Base-by-base conservation (phyloP, 129 eudicot genomes). In the Tagetes patula region DNA sequence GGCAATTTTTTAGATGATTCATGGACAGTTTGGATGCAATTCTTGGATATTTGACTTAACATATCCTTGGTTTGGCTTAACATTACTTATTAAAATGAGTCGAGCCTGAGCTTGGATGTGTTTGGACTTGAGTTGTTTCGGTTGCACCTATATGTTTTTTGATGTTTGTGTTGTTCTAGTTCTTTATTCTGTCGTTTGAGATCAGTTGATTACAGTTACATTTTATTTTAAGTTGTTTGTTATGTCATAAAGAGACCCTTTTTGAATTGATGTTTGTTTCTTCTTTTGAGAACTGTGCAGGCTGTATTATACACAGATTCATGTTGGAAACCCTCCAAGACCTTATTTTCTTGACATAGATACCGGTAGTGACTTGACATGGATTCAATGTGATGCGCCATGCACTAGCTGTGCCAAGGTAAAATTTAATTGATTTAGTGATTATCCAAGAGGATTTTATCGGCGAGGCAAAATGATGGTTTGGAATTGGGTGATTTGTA, bases 361-460 rank as follows among this genome's bases (percentile, higher is more conserved):
- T 62, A 91, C 97, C 0, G 97, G 97, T 59, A 91, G 97, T 76
- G 97, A 91, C 78, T 78, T 91, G 69, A 81, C 95, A 42, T 91
- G 97, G 97, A 74, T 91, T 61, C 97, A 91, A 43, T 91, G 97
- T 80, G 97, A 91, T 84, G 97, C 97, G 53, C 97, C 97, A 2
- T 91, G 97, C 68, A 46, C 81, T 76, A 87, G 95, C 55, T 91
- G 97, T 74, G 88, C 95, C 47, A 88, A 85, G 94, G 96, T 90
- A 79, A 67, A 11, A 1, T 49, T 70, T 33, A 47, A 27, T 27
- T 27, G 45, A 59, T 60, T 5, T 0, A 67, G 49, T 34, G 60
- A 75, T 75, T 40, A 20, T 65, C 53, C 45, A 65, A 27, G 42
- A 75, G 13, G 54, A 32, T 66, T 56, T 67, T 32, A 20, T 53